Evolutionary conservation across 305 asterid species (phyloP), one percentile per base, ranked within the genome.

Genomic region (Stenogyne calaminthoides): DNA sequence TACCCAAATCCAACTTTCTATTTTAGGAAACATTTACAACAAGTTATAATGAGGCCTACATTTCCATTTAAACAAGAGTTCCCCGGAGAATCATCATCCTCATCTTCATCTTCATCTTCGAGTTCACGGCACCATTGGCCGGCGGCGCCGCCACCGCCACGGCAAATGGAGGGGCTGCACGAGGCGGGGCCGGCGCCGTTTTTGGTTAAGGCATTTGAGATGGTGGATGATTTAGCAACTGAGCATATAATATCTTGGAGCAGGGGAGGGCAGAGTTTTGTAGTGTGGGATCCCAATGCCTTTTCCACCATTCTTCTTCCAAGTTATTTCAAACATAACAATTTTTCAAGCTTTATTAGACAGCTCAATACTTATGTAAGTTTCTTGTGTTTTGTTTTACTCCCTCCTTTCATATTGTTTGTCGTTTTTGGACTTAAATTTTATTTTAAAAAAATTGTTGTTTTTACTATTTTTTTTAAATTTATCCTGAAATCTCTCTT

Each of bases 321-420:
- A 0, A 72, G 72, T 29, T 88, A 71, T 78, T 90, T 90, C 67
- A 90, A 90, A 84, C 97, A 90, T 34, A 88, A 80, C 55, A 90
- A 90, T 56, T 90, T 88, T 82, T 88, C 96, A 0, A 90, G 93
- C 87, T 90, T 90, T 72, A 89, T 90, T 9, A 78, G 96, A 61
- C 96, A 90, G 69, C 88, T 85, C 11, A 90, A 90, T 72, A 90
- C 95, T 42, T 90, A 90, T 80, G 96, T 90, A 82, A 85, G 29
- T 25, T 25, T 25, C 0, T 2, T 25, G 2, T 25, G 2, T 1
- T 1, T 25, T 25, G 29, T 25, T 25, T 25, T 1, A n/a, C n/a
- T n/a, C n/a, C n/a, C n/a, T n/a, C n/a, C n/a, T n/a, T n/a, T n/a
- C n/a, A n/a, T n/a, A n/a, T n/a, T n/a, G n/a, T n/a, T n/a, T n/a